Evolutionary conservation across 129 eudicot genomes (phyloP), one percentile per base, ranked within the genome.

Genomic region (Artemisia argyi): DNA sequence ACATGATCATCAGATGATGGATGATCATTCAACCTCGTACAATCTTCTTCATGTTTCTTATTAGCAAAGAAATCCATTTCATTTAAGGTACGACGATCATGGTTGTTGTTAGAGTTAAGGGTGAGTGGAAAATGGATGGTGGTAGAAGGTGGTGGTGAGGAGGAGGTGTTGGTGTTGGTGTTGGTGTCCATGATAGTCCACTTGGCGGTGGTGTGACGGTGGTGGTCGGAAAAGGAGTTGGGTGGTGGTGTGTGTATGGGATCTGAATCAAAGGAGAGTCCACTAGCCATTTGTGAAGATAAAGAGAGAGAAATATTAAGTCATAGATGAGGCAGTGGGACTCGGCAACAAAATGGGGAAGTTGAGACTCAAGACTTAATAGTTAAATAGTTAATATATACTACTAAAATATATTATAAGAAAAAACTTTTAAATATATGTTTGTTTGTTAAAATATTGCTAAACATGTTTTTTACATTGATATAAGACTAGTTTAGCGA

Each of bases 191-290:
- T 74, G 39, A 55, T 66, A 18, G 17, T 60, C 61, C 61, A 48
- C 17, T 73, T 78, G 35, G 67, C 58, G 72, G 73, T 46, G 78
- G 69, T 30, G 69, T 19, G 64, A 50, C 14, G 42, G 69, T 70
- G 71, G 69, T 32, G 20, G 81, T 77, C 81, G 66, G 72, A 71
- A 71, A 70, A 55, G 0, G 82, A 54, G 82, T 54, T 71, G 82
- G 63, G 28, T 60, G 72, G 78, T 51, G 73, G 73, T 63, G 79
- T 28, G 32, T 28, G 66, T 22, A 71, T 81, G 83, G 76, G 91
- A 83, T 85, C 85, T 79, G 91, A 76, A 80, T 85, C 83, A 85
- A 88, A 80, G 85, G 91, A 78, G 82, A 85, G 92, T 89, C 96
- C 92, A 89, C 86, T 83, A 80, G 87, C 90, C 93, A 87, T 86